phyloP scores from a whole-genome alignment of 2,329 filamentous ascomycete species.

The Trichoderma asperellum region DNA sequence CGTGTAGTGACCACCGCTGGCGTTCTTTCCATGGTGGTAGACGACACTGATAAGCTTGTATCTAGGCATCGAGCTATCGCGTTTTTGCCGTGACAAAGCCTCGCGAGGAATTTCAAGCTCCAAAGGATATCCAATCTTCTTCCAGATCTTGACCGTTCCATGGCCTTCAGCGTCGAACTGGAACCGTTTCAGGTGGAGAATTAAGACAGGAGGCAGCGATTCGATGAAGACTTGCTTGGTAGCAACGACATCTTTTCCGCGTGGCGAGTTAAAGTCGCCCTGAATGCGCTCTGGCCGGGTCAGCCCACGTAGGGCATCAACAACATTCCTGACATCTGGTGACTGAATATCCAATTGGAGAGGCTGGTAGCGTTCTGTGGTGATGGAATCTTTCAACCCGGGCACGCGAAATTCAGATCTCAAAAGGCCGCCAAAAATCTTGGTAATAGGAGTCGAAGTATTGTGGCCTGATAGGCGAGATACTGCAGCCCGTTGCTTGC shows the following conservation, averaged over 20 bases:
- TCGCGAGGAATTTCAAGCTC: constrained; percentile 93
- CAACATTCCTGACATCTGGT: constrained; percentile 83
- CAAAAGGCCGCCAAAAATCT: constrained; percentile 90
- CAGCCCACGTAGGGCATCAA: constrained; percentile 84
- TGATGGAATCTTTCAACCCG: constrained; percentile 87
- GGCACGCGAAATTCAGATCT: constrained; percentile 87
- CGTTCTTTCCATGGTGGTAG: constrained; percentile 97
- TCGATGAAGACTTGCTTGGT: constrained; percentile 97
- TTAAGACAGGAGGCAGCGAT: constrained; percentile 84
- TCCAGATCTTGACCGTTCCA: constrained; percentile 97
- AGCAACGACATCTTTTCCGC: constrained; percentile 74
- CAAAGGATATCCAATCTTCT: constrained; percentile 92
- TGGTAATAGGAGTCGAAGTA: constrained; percentile 81
- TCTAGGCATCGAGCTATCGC: constrained; percentile 70
- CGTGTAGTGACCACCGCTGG: constrained; percentile 94
- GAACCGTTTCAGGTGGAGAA: constrained; percentile 95
- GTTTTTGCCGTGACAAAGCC: constrained; percentile 76
- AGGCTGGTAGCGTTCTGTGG: constrained; percentile 89
- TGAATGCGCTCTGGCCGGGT: constrained; percentile 84
- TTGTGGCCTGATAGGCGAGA: constrained; percentile 83
- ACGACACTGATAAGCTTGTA: constrained; percentile 89
- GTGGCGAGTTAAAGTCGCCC: constrained; percentile 79
- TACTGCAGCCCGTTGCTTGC: constrained; percentile 83
- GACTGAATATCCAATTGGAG: constrained; percentile 93
- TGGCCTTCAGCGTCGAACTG: constrained; percentile 82